A percentile compares a stretch with the other conserved stretches of the same genome.
These are phyloP conservation scores for Cladosporium austrohemisphaericum DNA, from an alignment of 2,329 filamentous ascomycete genomes.

Conservation along the genomic window DNA sequence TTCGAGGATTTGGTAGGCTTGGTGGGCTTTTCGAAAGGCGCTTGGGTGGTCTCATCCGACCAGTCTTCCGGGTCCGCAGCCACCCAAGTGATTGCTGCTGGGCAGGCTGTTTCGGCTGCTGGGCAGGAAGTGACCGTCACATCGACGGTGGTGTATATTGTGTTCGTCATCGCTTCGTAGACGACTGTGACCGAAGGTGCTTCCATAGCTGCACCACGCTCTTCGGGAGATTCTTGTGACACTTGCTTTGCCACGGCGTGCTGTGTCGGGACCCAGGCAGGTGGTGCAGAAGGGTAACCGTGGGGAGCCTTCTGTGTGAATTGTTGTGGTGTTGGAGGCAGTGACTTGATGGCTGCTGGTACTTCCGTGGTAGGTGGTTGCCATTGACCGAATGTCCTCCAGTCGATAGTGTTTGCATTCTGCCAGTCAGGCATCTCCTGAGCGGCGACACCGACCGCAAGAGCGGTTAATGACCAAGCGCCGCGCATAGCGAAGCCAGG, in stretches of 20 bases:
- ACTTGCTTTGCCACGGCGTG: slow-evolving; percentile 8
- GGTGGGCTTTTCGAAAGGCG: slow-evolving; percentile 6
- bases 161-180: slow-evolving; percentile 17
- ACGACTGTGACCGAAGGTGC: slow-evolving; percentile 4
- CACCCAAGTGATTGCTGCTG: slow-evolving; percentile 10
- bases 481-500: slow-evolving; percentile 11
- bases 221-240: slow-evolving; percentile 4
- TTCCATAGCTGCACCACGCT: not conserved
- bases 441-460: slow-evolving; percentile 14
- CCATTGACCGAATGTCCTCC: slow-evolving; percentile 16
- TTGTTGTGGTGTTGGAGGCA: slow-evolving; percentile 6
- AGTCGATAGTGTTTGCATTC: slow-evolving; percentile 13
- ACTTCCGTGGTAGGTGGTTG: not conserved
- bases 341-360: not conserved
- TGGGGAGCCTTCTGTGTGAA: slow-evolving; percentile 12
- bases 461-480: slow-evolving; percentile 11
- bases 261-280: slow-evolving; percentile 7
- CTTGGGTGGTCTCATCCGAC: slow-evolving; percentile 2
- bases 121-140: slow-evolving; percentile 16
- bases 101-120: slow-evolving; percentile 9
- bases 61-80: not conserved
- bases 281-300: slow-evolving; percentile 7
- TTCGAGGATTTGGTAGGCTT: not conserved
- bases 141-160: slow-evolving; percentile 16
- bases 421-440: slow-evolving; percentile 13